Conservation (phyloP, 148 eudicot genomes). For the Nyssa sinensis region DNA sequence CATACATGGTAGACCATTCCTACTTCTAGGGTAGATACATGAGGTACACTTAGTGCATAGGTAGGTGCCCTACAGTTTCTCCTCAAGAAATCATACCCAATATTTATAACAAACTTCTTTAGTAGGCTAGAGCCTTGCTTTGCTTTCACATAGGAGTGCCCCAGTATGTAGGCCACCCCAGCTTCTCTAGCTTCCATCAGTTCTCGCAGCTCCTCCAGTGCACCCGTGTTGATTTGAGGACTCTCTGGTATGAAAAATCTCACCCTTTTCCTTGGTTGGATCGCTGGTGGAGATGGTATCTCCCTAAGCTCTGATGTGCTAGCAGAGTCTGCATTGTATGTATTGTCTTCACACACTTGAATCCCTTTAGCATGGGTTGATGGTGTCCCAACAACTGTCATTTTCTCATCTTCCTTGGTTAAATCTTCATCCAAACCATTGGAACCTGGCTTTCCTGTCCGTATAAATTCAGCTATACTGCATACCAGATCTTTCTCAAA, state of each 20-base stretch:
- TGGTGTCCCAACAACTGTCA: constrained; percentile 83
- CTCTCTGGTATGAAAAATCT: constrained; percentile 75
- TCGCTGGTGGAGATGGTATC: constrained; percentile 29
- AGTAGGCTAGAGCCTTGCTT: constrained; percentile 77
- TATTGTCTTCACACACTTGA: constrained; percentile 38
- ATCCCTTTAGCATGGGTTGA: constrained; percentile 53
- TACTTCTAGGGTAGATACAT: constrained; percentile 92
- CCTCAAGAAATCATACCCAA: constrained; percentile 88
- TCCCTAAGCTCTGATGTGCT: constrained; percentile 51
- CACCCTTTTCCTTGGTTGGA: constrained; percentile 55
- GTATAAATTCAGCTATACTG: constrained; percentile 79
- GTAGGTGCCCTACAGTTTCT: constrained; percentile 68
- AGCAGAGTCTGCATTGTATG: constrained; percentile 11
- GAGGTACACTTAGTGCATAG: constrained; percentile 74
- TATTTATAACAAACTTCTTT: constrained; percentile 64
- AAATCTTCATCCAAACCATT: constrained; percentile 22
- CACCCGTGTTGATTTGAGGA: constrained; percentile 45
- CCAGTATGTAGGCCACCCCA: constrained; percentile 82
- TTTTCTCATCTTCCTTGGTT: constrained; percentile 38
- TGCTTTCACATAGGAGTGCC: constrained; percentile 81
- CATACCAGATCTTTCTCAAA: constrained; percentile 82
- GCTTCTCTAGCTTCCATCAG: constrained; percentile 94
- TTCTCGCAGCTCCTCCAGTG: constrained; percentile 65
- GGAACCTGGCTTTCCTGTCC: constrained; percentile 34
- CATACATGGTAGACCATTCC: constrained; percentile 86